phyloP scores from a whole-genome alignment of 2,329 filamentous ascomycete species.

The Verticillium albo-atrum region DNA sequence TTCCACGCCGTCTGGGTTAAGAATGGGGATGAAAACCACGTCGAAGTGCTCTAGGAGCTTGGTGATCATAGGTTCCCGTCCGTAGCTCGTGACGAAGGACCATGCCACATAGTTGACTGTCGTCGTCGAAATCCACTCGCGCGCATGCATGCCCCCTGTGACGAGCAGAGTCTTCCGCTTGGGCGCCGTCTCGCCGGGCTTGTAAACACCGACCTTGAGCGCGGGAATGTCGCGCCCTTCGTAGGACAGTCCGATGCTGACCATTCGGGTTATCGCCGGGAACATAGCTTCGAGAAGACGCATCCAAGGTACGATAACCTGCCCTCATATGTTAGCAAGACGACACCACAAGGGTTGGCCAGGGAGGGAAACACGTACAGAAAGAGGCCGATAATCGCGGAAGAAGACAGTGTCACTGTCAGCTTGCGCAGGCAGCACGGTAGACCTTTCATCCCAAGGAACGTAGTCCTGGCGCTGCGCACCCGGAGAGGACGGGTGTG shows the following conservation, averaged over 20 bases:
- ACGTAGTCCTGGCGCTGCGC: constrained; percentile 10
- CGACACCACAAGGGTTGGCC: background rate
- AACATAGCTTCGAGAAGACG: constrained; percentile 86
- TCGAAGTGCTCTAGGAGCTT: constrained; percentile 80
- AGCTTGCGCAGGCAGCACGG: constrained; percentile 18
- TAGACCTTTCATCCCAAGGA: background rate
- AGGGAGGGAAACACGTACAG: constrained; percentile 34
- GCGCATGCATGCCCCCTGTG: constrained; percentile 81
- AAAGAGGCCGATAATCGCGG: constrained; percentile 82
- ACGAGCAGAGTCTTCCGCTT: constrained; percentile 71
- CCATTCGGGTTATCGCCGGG: constrained; percentile 68
- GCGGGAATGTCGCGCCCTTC: constrained; percentile 85
- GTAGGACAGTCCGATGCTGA: constrained; percentile 77
- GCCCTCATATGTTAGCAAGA: background rate
- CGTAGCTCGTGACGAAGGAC: constrained; percentile 78
- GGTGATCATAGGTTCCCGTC: constrained; percentile 66
- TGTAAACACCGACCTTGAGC: constrained; percentile 64
- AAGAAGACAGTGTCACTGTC: constrained; percentile 78
- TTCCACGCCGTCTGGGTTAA: constrained; percentile 92
- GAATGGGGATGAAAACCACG: constrained; percentile 78
- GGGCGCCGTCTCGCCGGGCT: constrained; percentile 34
- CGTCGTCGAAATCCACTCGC: constrained; percentile 94
- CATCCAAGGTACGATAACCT: constrained; percentile 81
- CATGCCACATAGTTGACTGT: constrained; percentile 90
- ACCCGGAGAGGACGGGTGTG: constrained; percentile 52